Evolutionary conservation across 2,329 filamentous ascomycete genomes (phyloP).

Genomic region (Colletotrichum eremochloae): DNA sequence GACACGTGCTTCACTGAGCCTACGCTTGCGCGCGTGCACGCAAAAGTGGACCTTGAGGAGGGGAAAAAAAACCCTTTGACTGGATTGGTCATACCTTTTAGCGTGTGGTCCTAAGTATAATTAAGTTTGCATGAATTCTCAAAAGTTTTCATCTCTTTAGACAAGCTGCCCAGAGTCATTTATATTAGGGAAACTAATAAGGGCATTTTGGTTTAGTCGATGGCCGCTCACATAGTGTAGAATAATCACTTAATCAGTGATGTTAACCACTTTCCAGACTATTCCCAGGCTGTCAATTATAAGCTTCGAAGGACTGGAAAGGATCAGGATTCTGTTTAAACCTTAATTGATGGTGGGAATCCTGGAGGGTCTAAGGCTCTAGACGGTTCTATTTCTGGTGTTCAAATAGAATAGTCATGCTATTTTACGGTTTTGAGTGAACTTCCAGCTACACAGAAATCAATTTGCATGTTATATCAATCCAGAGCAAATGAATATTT

Average conservation of each 20-base stretch:
- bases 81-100: no score
- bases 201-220: not conserved
- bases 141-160: not conserved
- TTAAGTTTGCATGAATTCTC: not conserved
- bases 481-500: not conserved
- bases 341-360: not conserved
- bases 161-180: not conserved
- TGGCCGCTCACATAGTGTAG: no score
- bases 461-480: fast-evolving
- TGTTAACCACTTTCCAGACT: not conserved
- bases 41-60: no score
- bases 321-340: no score
- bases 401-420: not conserved
- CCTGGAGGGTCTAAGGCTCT: no score
- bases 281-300: no score
- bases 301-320: not conserved
- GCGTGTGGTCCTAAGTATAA: not conserved
- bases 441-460: not conserved
- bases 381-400: not conserved
- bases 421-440: not conserved
- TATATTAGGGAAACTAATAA: not conserved
- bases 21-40: no score
- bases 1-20: no score
- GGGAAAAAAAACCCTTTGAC: no score
- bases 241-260: not conserved